Evolutionary conservation across 208 protist species (phyloP).

Genomic region (Naegleria lovaniensis): DNA sequence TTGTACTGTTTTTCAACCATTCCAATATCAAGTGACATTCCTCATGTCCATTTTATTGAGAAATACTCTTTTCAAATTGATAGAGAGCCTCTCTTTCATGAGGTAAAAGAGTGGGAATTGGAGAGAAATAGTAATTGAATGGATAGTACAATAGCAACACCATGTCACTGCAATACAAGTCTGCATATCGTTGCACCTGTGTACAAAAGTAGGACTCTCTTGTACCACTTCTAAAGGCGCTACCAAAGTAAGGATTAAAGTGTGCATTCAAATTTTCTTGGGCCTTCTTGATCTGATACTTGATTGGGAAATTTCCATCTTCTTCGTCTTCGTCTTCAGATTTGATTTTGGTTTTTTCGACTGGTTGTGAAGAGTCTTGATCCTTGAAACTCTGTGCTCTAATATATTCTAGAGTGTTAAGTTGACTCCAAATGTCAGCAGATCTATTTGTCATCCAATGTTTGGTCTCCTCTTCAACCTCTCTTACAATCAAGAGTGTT

Average conservation of each 20-base stretch:
- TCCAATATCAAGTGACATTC: no score
- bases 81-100: background rate
- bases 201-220: constrained; percentile 2
- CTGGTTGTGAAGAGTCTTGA: background rate
- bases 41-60: no score
- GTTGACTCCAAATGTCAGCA: background rate
- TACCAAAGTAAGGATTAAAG: constrained; percentile 21
- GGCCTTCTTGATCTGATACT: background rate
- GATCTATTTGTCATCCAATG: background rate
- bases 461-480: constrained; percentile 18
- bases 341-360: background rate
- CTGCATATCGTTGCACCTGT: constrained; percentile 1
- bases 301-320: background rate
- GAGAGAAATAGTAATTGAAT: background rate
- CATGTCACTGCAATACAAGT: constrained; percentile 13
- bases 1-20: no score
- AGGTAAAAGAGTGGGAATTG: background rate
- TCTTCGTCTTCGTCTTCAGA: background rate
- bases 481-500: constrained; percentile 25
- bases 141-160: constrained; percentile 18
- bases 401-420: constrained; percentile 17
- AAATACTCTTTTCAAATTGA: background rate
- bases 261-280: background rate
- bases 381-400: background rate
- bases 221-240: constrained; percentile 5